These are phyloP conservation scores for Neocatenulostroma microsporum DNA, from an alignment of 2,329 filamentous ascomycete species.

Conservation along the genomic window DNA sequence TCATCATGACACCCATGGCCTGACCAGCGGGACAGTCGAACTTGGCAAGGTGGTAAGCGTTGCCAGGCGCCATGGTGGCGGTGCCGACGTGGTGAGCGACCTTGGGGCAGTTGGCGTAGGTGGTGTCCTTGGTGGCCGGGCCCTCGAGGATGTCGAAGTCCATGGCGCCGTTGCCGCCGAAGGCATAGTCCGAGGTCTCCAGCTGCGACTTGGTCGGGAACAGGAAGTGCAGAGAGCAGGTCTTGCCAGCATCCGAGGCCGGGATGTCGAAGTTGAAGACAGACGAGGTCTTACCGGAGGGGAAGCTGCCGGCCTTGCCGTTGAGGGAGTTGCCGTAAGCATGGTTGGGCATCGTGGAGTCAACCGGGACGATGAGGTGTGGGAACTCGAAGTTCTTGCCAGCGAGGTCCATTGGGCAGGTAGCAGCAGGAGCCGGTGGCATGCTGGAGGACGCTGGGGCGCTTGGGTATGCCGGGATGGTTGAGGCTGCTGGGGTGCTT, in stretches of 20 bases:
- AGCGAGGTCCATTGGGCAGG: conserved; percentile 5
- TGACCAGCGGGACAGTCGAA: conserved; percentile 46
- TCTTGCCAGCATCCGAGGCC: conserved; percentile 45
- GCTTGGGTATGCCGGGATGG: too few relatives aligned
- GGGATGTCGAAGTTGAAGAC: conserved; percentile 66
- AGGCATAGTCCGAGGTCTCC: conserved; percentile 52
- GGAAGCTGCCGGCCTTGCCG: conserved; percentile 45
- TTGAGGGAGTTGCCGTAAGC: conserved; percentile 49
- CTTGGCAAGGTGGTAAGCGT: conserved; percentile 3
- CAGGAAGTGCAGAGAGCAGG: conserved; percentile 58
- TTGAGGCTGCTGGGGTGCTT: too few relatives aligned
- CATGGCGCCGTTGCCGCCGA: conserved; percentile 23
- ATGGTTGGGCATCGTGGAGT: conserved; percentile 46
- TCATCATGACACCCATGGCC: conserved; percentile 47
- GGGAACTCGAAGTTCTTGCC: conserved; percentile 36
- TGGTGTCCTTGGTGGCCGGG: conserved; percentile 43
- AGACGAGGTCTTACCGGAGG: conserved; percentile 44
- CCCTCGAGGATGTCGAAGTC: conserved; percentile 34
- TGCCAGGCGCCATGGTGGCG: conserved; percentile 30
- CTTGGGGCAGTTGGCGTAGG: conserved; percentile 46
- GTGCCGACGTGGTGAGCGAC: conserved; percentile 39
- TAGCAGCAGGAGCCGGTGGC: conserved; percentile 1
- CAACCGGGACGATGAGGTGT: conserved; percentile 55
- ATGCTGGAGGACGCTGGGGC: too few relatives aligned
- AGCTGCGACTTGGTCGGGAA: conserved; percentile 52